Conservation (phyloP, 805 yeast species). For the Saturnispora halmiae region DNA sequence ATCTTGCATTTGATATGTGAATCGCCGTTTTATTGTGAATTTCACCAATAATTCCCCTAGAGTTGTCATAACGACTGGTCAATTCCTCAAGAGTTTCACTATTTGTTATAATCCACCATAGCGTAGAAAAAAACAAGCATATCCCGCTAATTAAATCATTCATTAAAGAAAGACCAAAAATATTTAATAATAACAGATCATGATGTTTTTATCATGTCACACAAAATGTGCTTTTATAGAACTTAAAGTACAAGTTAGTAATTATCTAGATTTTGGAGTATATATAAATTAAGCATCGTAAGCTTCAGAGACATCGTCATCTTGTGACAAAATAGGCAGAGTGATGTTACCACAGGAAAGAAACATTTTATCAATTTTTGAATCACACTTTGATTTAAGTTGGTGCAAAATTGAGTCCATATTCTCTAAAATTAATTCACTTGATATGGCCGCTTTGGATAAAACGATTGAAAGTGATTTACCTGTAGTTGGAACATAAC, state of each 20-base stretch:
- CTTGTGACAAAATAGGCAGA: conserved; percentile 1
- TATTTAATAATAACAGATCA: too few species aligned
- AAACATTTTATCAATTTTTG: conserved; percentile 8
- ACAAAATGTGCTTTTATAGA: too few species aligned
- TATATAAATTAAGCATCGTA: too few species aligned
- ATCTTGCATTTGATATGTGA: conserved; percentile 14
- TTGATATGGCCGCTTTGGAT: conserved; percentile 44
- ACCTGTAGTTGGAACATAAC: conserved; percentile 52
- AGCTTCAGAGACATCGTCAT: neutral
- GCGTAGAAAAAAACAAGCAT: too few species aligned
- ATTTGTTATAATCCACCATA: too few species aligned
- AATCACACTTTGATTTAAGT: conserved; percentile 28
- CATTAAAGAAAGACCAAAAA: too few species aligned
- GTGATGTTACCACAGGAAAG: conserved; percentile 3
- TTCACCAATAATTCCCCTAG: conserved; percentile 6
- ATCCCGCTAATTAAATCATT: too few species aligned
- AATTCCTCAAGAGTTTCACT: neutral
- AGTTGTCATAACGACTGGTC: conserved; percentile 9
- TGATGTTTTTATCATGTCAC: too few species aligned
- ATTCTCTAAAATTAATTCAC: conserved; percentile 40
- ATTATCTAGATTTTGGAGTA: too few species aligned
- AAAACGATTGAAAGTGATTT: conserved; percentile 50
- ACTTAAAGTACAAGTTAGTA: too few species aligned
- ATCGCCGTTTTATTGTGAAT: conserved; percentile 13
- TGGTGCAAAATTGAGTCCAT: conserved; percentile 41